A percentile compares a stretch with the other conserved stretches of the same genome.
Conservation (phyloP, 129 eudicot genomes). For the Heracleum sosnowskyi region DNA sequence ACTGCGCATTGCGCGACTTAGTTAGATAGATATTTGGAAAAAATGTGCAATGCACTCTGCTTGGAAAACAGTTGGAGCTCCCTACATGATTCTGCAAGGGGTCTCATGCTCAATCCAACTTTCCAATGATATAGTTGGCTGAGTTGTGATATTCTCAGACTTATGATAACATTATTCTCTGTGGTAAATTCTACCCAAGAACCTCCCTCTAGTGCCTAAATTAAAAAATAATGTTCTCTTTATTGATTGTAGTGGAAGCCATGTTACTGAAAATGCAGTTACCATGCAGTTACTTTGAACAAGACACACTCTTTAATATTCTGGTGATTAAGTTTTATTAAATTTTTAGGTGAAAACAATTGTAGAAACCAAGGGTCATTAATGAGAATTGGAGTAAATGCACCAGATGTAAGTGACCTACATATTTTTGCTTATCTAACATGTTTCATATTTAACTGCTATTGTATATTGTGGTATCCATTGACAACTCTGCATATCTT, state of each 20-base stretch:
- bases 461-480: not conserved
- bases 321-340: not conserved
- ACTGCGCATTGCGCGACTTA: not conserved
- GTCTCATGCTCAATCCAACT: too few species aligned
- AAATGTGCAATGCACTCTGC: not conserved
- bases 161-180: too few species aligned
- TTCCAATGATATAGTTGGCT: too few species aligned
- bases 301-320: not conserved
- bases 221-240: too few species aligned
- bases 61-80: too few species aligned
- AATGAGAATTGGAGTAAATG: not conserved
- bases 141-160: too few species aligned
- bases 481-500: not conserved
- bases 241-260: too few species aligned
- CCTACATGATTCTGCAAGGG: too few species aligned
- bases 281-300: not conserved
- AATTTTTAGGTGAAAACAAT: conserved; percentile 10
- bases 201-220: too few species aligned
- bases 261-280: too few species aligned
- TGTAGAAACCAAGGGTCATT: not conserved
- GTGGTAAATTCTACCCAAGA: too few species aligned
- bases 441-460: not conserved
- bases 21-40: not conserved
- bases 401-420: conserved; percentile 13
- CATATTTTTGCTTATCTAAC: not conserved